A percentile compares a stretch with the other conserved stretches of the same genome.
Conservation (phyloP, 2,329 filamentous ascomycete species). For the Fusarium sp. region DNA sequence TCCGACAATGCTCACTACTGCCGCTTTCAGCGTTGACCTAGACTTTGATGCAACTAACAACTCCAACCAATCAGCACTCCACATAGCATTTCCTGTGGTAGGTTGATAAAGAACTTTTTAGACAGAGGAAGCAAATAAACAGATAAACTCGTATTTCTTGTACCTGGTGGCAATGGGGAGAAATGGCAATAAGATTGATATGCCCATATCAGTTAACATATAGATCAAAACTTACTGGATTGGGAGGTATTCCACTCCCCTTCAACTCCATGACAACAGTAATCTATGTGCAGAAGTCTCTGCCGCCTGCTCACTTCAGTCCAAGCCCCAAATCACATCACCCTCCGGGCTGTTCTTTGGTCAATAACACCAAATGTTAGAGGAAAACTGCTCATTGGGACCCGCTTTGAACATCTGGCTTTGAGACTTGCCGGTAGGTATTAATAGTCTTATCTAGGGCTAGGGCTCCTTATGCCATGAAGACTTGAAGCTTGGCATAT, state of each 20-base stretch:
- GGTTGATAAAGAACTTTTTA: background rate
- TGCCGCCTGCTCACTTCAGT: background rate
- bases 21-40: background rate
- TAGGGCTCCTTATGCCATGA: background rate
- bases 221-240: background rate
- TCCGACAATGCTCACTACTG: background rate
- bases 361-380: background rate
- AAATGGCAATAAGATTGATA: background rate
- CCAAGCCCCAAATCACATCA: background rate
- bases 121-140: background rate
- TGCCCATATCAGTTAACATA: background rate
- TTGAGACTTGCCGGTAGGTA: background rate
- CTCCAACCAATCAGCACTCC: background rate
- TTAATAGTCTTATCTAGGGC: constrained; percentile 2
- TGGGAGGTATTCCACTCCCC: background rate
- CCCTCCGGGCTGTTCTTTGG: background rate
- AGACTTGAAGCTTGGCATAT: background rate
- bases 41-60: background rate
- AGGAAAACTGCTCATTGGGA: background rate
- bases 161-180: background rate
- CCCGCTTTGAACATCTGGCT: background rate
- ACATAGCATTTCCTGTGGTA: background rate
- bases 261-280: background rate
- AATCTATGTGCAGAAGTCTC: background rate
- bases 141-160: background rate